Base-by-base conservation (phyloP, 1,284 basidiomycete species). In the Peniophora sp. region DNA sequence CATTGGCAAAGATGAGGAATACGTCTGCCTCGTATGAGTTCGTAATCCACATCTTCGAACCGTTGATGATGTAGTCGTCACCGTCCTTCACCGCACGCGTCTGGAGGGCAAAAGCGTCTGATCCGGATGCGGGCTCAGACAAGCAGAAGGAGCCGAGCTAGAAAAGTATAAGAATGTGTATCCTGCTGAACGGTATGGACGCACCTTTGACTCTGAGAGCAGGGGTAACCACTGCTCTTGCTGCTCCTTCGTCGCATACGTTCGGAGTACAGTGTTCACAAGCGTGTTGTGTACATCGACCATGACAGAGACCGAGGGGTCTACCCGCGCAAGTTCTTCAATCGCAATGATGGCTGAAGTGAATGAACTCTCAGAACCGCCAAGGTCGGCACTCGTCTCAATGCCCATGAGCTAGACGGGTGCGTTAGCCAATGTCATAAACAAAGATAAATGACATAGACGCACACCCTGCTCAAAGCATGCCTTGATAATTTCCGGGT, bases 11-110 rank as follows among this genome's bases (percentile, higher is more conserved):
- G 47, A 99, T 88, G 52, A 92, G 80, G 73, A 90, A 91, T 55
- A 98, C 81, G 51, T 94, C 94, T 3, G 97, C 97, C 69, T 99
- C 96, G 55, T 85, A 84, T 6, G 92, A 94, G 75, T 99, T 99
- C 46, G 97, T 98, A 62, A 99, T 99, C 96, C 96, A 99, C 94
- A 97, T 96, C 78, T 99, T 99, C 58, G 89, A 91, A 35, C 96
- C 96, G 62, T 95, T 96, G 55, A 98, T 67, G 27, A 92, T 74
- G 77, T 87, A 97, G 58, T 89, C 69, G 62, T 86, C 81, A 20
- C 85, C 85, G 54, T 92, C 88, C 66, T 90, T 92, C 68, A 78
- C 87, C 34, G 94, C 92, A 12, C 88, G 87, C 2, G 97, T 96
- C 68, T 97, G 92, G 49, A 99, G 76, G 0, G 94, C 94, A 64